Evolutionary conservation across 345 rosid species (phyloP), one percentile per base, ranked within the genome.

Genomic region (Erysimum cheiranthoides): DNA sequence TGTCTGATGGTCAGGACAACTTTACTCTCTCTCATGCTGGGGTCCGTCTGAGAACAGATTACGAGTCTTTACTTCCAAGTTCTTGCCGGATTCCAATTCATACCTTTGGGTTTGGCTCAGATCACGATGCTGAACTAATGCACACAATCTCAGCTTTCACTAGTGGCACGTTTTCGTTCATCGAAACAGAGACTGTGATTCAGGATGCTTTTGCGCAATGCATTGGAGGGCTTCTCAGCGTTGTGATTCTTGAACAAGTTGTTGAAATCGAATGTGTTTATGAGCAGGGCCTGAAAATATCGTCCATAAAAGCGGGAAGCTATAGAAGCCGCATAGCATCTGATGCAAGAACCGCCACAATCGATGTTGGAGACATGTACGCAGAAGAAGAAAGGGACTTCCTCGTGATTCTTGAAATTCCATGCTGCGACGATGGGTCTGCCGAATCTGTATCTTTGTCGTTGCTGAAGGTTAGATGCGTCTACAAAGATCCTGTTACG

Each of bases 171-270:
- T 95, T 95, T 82, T 92, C 99, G 36, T 95, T 95, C 76, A 88
- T 92, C 14, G 99, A 92, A 82, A 85, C 90, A 5, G 97, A 90
- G 80, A 79, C 76, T 71, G 88, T 85, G 75, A 90, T 94, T 49
- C 97, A 87, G 79, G 99, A 94, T 80, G 97, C 99, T 27, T 90
- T 94, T 84, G 99, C 99, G 9, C 99, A 94, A 52, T 94, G 98
- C 82, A 90, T 94, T 73, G 99, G 97, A 39, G 99, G 99, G 31
- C 88, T 94, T 74, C 79, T 94, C 65, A 94, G 97, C 60, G 96
- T 92, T 28, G 97, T 92, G 14, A 84, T 80, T 70, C 97, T 90
- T 77, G 97, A 89, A 59, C 81, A 87, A 17, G 76, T 53, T 42
- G 85, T 93, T 50, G 83, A 77, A 70, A 63, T 90, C 21, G 92